Percentiles rank a stretch among this genome's conserved stretches.
Conservation (phyloP, 495 filamentous ascomycete genomes). For the Annulohypoxylon maeteangense region DNA sequence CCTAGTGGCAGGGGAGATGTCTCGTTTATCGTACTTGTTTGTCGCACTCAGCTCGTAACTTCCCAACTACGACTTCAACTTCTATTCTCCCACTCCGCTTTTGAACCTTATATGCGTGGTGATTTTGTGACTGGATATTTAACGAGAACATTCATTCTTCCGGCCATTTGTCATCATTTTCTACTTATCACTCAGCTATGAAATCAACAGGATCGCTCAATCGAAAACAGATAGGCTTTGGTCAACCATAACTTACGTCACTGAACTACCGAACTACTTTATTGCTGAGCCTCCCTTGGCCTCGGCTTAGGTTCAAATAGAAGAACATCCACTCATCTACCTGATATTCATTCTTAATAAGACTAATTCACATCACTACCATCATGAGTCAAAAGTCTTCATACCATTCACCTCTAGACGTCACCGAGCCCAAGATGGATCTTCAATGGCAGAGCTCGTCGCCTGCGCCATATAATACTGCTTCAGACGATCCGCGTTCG, state of each 20-base stretch:
- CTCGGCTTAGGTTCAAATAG: background rate
- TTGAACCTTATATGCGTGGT: background rate
- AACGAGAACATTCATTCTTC: background rate
- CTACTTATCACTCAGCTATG: background rate
- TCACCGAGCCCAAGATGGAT: background rate
- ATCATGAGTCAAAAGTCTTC: conserved; percentile 21
- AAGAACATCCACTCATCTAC: background rate
- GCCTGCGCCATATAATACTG: background rate
- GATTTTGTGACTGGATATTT: background rate
- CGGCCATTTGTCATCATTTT: background rate
- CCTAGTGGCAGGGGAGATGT: background rate
- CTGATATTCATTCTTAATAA: background rate
- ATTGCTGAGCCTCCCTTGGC: background rate
- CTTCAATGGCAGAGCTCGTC: conserved; percentile 4
- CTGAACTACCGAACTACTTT: background rate
- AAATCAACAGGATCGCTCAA: background rate
- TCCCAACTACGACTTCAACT: conserved; percentile 1
- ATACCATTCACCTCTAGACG: conserved; percentile 13
- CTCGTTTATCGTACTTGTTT: background rate
- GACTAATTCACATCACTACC: conserved; percentile 1
- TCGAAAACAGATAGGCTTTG: background rate
- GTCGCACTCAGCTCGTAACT: background rate
- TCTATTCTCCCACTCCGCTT: background rate
- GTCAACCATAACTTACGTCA: conserved; percentile 31
- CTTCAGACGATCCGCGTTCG: conserved; percentile 63